Evolutionary conservation across 169 alveolate species (phyloP), one percentile per base, ranked within the genome.

Genomic region (Plasmodium billcollinsi): DNA sequence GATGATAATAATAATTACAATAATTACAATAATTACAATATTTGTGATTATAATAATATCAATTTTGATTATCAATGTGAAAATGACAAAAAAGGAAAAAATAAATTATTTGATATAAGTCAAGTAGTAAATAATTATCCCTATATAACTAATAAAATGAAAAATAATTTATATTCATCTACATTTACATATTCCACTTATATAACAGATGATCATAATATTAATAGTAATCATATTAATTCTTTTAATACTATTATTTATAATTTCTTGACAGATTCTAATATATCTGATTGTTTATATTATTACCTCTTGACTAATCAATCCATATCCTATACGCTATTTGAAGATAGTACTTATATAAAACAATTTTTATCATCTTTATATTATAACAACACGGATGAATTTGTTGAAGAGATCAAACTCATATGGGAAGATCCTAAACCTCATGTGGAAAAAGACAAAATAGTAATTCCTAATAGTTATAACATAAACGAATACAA

Each of bases 81-180:
- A 33, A 11, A 71, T 43, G 92, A 71, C 59, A 85, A 71, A 45
- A 69, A 72, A 26, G 76, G 50, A 6, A 88, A 86, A 20, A 52
- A 69, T 11, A 80, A 80, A 80, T 50, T 80, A 47, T 80, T 80
- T 72, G 74, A 80, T 58, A 80, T 80, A 20, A 80, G 74, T 56
- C 85, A 80, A 80, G 90, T 80, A 8, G 49, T 80, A 29, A 56
- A 83, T 58, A 56, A 72, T 59, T 69, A 80, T 69, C 52, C 14
- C 7, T 56, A 73, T 49, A 69, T 69, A 56, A 1, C 58, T 49
- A 80, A 54, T 45, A 69, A 71, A 21, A 69, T 80, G 15, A 26
- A 54, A 43, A 69, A 49, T 24, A 39, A 39, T 39, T 39, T 39
- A 39, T 5, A 5, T 15, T 56, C 90, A n/a, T 80, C 18, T 58